Evolutionary conservation across 257 asterid genomes (phyloP).

Genomic region (Nicotiana paniculata): DNA sequence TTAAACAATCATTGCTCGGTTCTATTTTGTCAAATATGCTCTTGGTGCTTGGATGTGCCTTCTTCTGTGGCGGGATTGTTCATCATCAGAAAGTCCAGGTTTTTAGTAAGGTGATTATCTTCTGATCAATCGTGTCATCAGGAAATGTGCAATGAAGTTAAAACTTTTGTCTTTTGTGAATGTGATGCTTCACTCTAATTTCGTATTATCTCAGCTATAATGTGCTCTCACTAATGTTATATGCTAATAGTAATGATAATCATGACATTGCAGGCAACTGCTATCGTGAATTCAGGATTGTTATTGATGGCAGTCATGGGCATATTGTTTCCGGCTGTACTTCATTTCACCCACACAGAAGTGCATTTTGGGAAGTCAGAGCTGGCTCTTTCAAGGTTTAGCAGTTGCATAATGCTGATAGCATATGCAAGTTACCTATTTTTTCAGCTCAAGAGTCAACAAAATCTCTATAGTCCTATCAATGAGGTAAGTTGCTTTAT

Average conservation of each 20-base stretch:
- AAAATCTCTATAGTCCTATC: conserved; percentile 37
- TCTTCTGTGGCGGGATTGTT: conserved; percentile 78
- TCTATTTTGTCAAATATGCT: conserved; percentile 98
- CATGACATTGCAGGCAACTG: conserved; percentile 58
- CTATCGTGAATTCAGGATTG: conserved; percentile 84
- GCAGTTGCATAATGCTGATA: conserved; percentile 87
- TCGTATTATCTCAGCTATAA: not conserved
- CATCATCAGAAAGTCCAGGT: conserved; percentile 67
- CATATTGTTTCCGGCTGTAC: conserved; percentile 82
- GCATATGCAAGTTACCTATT: conserved; percentile 92
- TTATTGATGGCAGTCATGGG: conserved; percentile 99
- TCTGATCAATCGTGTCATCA: conserved; percentile 6
- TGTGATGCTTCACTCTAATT: not conserved
- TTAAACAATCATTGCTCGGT: conserved; percentile 83
- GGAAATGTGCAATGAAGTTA: not conserved
- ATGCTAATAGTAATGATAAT: conserved; percentile 23
- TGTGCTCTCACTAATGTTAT: not conserved
- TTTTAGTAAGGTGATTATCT: conserved; percentile 58
- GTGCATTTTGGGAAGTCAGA: conserved; percentile 80
- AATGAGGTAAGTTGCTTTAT: conserved; percentile 41
- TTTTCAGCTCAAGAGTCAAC: conserved; percentile 87
- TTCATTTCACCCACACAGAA: conserved; percentile 87
- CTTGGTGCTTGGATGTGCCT: conserved; percentile 96
- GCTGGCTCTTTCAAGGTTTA: conserved; percentile 87
- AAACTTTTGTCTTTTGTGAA: conserved; percentile 9